Evolutionary conservation across 2,329 filamentous ascomycete genomes (phyloP).

Genomic region (Apiospora kogelbergensis): DNA sequence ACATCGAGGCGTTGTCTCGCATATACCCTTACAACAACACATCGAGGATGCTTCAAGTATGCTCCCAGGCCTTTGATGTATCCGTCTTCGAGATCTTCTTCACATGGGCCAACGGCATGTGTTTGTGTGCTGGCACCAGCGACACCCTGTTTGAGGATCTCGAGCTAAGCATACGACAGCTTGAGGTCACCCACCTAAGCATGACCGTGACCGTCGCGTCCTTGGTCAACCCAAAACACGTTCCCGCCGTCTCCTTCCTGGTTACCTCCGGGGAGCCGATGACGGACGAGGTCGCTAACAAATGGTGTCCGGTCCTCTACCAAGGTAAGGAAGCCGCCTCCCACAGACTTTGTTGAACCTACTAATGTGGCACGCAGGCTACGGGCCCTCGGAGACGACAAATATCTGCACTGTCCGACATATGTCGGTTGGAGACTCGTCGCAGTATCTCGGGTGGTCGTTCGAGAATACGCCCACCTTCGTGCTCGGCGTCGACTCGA

Average conservation of each 20-base stretch:
- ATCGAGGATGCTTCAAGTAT: constrained; percentile 75
- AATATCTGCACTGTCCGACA: constrained; percentile 80
- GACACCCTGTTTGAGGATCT: constrained; percentile 74
- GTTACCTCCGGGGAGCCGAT: constrained; percentile 82
- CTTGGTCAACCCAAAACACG: constrained; percentile 65
- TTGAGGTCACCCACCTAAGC: constrained; percentile 76
- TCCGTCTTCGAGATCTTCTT: constrained; percentile 93
- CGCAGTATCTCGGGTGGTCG: constrained; percentile 74
- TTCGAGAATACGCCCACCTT: constrained; percentile 76
- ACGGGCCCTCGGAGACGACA: constrained; percentile 83
- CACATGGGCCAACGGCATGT: constrained; percentile 75
- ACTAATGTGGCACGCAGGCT: constrained; percentile 43
- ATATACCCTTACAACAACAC: constrained; percentile 60
- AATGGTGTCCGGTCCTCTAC: constrained; percentile 70
- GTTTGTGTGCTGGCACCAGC: constrained; percentile 73
- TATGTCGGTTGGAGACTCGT: constrained; percentile 56
- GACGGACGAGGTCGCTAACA: constrained; percentile 66
- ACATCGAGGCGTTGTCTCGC: constrained; percentile 64
- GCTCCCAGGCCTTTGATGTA: constrained; percentile 82
- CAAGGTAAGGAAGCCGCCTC: constrained; percentile 52
- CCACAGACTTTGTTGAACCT: background rate
- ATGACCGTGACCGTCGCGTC: constrained; percentile 84
- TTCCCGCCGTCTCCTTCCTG: constrained; percentile 72
- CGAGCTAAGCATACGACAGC: constrained; percentile 61
- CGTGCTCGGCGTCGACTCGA: constrained; percentile 49